Conservation (phyloP, 495 filamentous ascomycete species). For the Rhypophila decipiens region DNA sequence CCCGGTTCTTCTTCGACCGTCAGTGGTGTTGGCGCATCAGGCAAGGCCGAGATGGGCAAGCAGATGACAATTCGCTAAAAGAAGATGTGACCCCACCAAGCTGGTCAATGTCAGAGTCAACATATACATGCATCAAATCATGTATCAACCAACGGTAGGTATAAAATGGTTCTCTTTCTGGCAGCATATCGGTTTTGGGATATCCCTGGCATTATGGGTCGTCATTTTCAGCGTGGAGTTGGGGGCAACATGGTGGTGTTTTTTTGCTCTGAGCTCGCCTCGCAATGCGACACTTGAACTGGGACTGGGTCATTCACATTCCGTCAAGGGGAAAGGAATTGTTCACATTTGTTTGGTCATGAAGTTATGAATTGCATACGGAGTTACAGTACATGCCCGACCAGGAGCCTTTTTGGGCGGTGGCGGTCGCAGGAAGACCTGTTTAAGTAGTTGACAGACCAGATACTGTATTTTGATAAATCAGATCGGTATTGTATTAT, state of each 20-base stretch:
- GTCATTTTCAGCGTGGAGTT: conserved; percentile 41
- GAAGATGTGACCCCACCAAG: background rate
- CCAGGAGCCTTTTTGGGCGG: no score
- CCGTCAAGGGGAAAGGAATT: no score
- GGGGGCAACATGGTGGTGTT: conserved; percentile 14
- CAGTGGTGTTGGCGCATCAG: conserved; percentile 48
- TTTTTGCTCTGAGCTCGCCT: no score
- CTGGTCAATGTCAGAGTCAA: conserved; percentile 21
- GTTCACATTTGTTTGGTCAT: conserved; percentile 16
- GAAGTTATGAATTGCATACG: no score
- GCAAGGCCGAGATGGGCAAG: conserved; percentile 71
- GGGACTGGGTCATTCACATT: no score
- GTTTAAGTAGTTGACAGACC: background rate
- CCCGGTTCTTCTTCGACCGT: conserved; percentile 57
- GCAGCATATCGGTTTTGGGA: conserved; percentile 12
- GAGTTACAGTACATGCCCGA: no score
- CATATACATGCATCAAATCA: background rate
- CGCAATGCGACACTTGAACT: no score
- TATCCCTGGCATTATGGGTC: conserved; percentile 25
- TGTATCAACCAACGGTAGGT: conserved; percentile 38
- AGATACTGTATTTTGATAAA: conserved; percentile 1
- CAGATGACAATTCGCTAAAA: conserved; percentile 93
- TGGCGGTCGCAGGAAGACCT: background rate
- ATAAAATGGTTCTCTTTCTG: conserved; percentile 35
- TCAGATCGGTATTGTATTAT: conserved; percentile 11